Base-by-base conservation (phyloP, 23 red algal species). In the Agarophyton chilense region DNA sequence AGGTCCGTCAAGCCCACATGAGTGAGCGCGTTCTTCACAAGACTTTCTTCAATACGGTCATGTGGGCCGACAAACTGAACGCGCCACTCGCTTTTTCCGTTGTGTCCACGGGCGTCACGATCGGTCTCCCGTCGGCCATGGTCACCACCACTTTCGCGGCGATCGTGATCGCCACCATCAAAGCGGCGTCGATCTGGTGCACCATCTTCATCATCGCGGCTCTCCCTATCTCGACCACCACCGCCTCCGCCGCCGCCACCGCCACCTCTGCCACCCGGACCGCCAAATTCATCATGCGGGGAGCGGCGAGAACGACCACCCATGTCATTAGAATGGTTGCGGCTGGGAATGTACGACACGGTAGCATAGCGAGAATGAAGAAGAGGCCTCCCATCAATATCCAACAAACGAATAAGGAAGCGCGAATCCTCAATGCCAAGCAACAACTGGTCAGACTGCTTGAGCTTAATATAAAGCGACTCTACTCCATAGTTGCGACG, bases 311-410 rank as follows among this genome's bases (percentile, higher is more conserved):
- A 29, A 45, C 70, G 54, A 2, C 85, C 70, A 36, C 42, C 82
- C 45, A 54, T 53, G 17, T 53, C 60, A 47, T 89, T 71, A 1
- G 71, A 39, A 54, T 89, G 71, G 35, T 79, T 55, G 41, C 85
- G 85, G 50, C 73, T 77, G 12, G 85, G 70, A 61, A 89, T 89
- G 33, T 89, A 89, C 46, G 85, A 89, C n/a, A 89, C 85, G 28
- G 85, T 89, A 2, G 85, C 85, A 29, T 89, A 89, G 25, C 85
- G 67, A 2, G 85, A 89, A 35, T 89, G 63, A 9, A 79, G 36
- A 3, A 89, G 60, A 10, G 70, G 85, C 31, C 85, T 66, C 0
- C 85, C 85, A 77, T 89, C 85, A 63, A 89, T 89, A 55, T 89
- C 73, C n/a, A 89, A 41, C 35, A 89, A 24, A 4, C 85, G 70